Percentiles rank a stretch among this genome's conserved stretches.
Evolutionary conservation across 768 basidiomycete species (phyloP).

Genomic region (Calocybe cyanea): DNA sequence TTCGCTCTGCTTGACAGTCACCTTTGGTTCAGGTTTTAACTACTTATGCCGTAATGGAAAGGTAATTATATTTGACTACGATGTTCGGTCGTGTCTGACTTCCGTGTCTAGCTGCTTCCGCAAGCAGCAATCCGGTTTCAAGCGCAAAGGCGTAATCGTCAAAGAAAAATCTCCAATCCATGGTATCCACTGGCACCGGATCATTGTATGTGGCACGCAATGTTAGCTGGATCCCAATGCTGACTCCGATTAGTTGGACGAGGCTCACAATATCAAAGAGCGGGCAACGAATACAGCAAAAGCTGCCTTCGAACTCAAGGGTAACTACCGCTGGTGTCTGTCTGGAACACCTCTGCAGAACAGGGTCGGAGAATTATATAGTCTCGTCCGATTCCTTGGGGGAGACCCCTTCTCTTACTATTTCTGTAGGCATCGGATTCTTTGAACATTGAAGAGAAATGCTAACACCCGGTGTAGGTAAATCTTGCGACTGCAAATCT

Average conservation of each 20-base stretch:
- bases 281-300: constrained; percentile 93
- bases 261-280: constrained; percentile 98
- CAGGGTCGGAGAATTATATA: constrained; percentile 98
- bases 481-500: constrained; percentile 89
- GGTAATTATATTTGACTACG: constrained; percentile 22
- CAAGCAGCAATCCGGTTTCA: constrained; percentile 90
- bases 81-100: neutral
- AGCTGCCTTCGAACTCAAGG: constrained; percentile 86
- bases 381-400: constrained; percentile 88
- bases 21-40: constrained; percentile 58
- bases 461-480: constrained; percentile 46
- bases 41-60: constrained; percentile 84
- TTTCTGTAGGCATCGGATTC: constrained; percentile 58
- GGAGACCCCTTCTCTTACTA: constrained; percentile 90
- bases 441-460: neutral
- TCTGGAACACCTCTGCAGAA: constrained; percentile 97
- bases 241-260: constrained; percentile 61
- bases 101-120: constrained; percentile 64
- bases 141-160: constrained; percentile 75
- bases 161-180: constrained; percentile 90
- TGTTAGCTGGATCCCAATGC: neutral
- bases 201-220: constrained; percentile 49
- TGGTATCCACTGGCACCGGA: constrained; percentile 77
- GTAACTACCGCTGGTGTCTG: constrained; percentile 88
- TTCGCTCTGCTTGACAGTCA: neutral